phyloP scores from a whole-genome alignment of 805 yeast genomes.

The Yarrowia divulgata region DNA sequence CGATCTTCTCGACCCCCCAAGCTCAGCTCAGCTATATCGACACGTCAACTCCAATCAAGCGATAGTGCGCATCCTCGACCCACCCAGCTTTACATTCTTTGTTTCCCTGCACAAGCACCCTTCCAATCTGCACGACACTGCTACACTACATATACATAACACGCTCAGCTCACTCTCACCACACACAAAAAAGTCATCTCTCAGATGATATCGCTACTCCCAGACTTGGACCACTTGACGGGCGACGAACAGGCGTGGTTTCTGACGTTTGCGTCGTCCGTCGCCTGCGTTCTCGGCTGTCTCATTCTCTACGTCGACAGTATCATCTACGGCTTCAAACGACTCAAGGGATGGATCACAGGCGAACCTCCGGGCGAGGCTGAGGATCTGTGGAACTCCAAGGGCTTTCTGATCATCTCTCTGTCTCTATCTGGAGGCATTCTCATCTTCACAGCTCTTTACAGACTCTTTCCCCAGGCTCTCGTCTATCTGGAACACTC shows the following conservation, averaged over 20 bases:
- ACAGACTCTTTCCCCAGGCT: slow-evolving; percentile 77
- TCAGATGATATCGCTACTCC: slow-evolving; percentile 15
- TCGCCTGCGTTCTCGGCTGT: slow-evolving; percentile 77
- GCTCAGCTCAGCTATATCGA: too few species aligned
- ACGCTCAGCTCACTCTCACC: background rate
- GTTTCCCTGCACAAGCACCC: too few species aligned
- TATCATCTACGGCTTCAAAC: slow-evolving; percentile 62
- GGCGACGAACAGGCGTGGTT: slow-evolving; percentile 55
- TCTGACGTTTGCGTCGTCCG: slow-evolving; percentile 68
- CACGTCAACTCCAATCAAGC: background rate
- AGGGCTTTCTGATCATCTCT: slow-evolving; percentile 72
- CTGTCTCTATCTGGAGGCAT: slow-evolving; percentile 85
- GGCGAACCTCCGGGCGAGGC: slow-evolving; percentile 6
- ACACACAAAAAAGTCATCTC: background rate
- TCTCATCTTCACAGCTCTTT: slow-evolving; percentile 75
- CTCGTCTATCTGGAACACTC: slow-evolving; percentile 55
- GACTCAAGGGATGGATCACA: slow-evolving; percentile 49
- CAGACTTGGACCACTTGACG: slow-evolving; percentile 38
- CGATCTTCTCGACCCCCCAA: too few species aligned
- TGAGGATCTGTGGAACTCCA: slow-evolving; percentile 44
- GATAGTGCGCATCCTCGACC: too few species aligned
- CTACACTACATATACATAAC: background rate
- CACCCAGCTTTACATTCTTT: too few species aligned
- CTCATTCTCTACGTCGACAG: slow-evolving; percentile 65
- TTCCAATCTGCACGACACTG: background rate